Conservation (phyloP, 228 moss, liverwort and hornwort species). For the Sphagnum fallax region DNA sequence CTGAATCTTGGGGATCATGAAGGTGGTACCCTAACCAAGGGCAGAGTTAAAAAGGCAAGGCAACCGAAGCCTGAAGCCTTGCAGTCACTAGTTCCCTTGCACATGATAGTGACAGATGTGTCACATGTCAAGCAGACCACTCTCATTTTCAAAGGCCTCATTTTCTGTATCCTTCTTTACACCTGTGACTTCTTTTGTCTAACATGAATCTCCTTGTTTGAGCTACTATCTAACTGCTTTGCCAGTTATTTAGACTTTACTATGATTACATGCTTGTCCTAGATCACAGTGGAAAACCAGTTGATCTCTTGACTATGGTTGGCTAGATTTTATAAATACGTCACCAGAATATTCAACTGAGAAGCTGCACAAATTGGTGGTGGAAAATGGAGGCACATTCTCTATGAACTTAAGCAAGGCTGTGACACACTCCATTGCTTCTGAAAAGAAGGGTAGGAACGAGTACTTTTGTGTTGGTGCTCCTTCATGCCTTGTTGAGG, state of each 20-base stretch:
- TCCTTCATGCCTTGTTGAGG: neutral
- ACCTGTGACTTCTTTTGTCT: too few relatives aligned
- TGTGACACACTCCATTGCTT: slow-evolving; percentile 76
- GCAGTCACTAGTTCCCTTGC: slow-evolving; percentile 67
- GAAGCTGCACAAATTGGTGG: slow-evolving; percentile 71
- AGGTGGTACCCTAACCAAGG: slow-evolving; percentile 21
- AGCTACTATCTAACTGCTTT: too few relatives aligned
- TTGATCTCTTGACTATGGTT: slow-evolving; percentile 20
- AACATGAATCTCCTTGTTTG: too few relatives aligned
- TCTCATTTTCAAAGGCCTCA: slow-evolving; percentile 47
- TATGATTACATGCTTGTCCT: too few relatives aligned
- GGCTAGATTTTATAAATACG: slow-evolving; percentile 67
- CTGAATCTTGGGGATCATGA: slow-evolving; percentile 30
- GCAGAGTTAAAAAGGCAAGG: slow-evolving; percentile 29
- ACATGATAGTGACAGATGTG: slow-evolving; percentile 80
- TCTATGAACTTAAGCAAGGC: slow-evolving; percentile 72
- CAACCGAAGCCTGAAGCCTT: slow-evolving; percentile 43
- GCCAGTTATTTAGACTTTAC: too few relatives aligned
- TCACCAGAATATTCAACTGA: slow-evolving; percentile 48
- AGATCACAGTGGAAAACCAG: too few relatives aligned
- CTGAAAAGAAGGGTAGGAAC: slow-evolving; percentile 61
- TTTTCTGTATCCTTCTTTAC: slow-evolving; percentile 73
- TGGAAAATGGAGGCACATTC: slow-evolving; percentile 79
- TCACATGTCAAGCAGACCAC: slow-evolving; percentile 57
- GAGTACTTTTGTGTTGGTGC: neutral